A percentile compares a stretch with the other conserved stretches of the same genome.
These are phyloP conservation scores for Silene latifolia DNA, from an alignment of 148 eudicot species.

Conservation along the genomic window DNA sequence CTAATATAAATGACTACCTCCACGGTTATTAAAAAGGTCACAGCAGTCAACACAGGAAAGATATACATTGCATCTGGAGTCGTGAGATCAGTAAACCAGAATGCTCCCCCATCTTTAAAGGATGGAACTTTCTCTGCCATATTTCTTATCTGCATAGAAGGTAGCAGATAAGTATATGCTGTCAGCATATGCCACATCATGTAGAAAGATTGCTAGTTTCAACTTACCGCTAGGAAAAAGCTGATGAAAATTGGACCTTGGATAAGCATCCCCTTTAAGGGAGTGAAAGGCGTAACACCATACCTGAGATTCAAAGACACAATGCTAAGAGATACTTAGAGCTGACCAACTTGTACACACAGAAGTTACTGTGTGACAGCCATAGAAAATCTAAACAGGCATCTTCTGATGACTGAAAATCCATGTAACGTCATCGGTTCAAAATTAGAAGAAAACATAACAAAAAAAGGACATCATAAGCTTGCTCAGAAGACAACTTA, in stretches of 20 bases:
- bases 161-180: conserved; percentile 1
- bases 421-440: neutral
- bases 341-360: neutral
- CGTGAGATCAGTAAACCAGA: conserved; percentile 89
- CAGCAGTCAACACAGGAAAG: conserved; percentile 71
- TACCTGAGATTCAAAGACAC: conserved; percentile 41
- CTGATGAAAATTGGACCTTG: conserved; percentile 87
- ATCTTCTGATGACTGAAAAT: neutral
- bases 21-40: conserved; percentile 73
- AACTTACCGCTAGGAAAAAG: conserved; percentile 94
- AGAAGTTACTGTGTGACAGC: neutral
- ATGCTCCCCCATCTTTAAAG: conserved; percentile 76
- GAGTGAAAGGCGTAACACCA: conserved; percentile 87
- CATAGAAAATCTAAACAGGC: neutral
- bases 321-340: neutral
- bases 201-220: conserved; percentile 6
- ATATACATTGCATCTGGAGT: conserved; percentile 70
- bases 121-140: conserved; percentile 97
- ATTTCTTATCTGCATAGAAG: conserved; percentile 59
- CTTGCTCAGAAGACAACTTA: too few relatives aligned
- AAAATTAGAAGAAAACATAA: neutral
- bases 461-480: too few relatives aligned
- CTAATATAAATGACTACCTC: conserved; percentile 51
- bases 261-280: conserved; percentile 74
- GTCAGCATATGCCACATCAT: conserved; percentile 12